Base-by-base conservation (phyloP, 2,329 filamentous ascomycete species). In the Colletotrichum acutatum region DNA sequence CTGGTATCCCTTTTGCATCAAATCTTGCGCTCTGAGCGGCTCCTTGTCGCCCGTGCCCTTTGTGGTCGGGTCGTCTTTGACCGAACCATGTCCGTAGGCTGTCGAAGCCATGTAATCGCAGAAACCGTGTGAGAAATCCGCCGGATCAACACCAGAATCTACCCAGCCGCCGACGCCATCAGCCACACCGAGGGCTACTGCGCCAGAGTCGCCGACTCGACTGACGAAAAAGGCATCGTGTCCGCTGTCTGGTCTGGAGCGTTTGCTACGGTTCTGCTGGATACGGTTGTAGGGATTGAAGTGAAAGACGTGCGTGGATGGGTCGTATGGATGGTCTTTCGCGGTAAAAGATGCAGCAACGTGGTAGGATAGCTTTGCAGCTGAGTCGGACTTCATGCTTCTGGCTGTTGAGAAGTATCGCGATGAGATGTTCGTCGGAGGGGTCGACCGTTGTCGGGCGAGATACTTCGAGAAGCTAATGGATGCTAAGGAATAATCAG, bases 101-200 rank as follows among this genome's bases (percentile, higher is more conserved):
- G 90, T 90, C 63, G 91, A 87, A 3, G 95, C 94, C 95, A 98
- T 98, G 83, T 97, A 94, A 78, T 95, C 92, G 86, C 97, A 98
- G 73, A 99, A 87, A 53, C 93, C 94, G 81, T 98, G 96, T 4
- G 96, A 97, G 83, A 98, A 98, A 83, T 98, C 94, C 32, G 95
- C 95, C 9, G 97, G 95, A 79, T 99, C 95, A 65, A 99, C 92
- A 57, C 95, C 95, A 52, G 93, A 96, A 77, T 98, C 94, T 75
- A 93, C 91, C 95, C 97, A 99, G 46, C 97, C 97, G 60, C 97
- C 97, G 0, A 99, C 97, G 12, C 97, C 97, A 81, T 99, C 97
- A 66, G 95, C 95, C 28, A 99, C 90, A 22, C 95, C 97, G 77
- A 99, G 92, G 0, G 95, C 94, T 12, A 98, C 89, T 53, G 91